Base-by-base conservation (phyloP, 345 rosid species). In the Streptanthus diversifolius region DNA sequence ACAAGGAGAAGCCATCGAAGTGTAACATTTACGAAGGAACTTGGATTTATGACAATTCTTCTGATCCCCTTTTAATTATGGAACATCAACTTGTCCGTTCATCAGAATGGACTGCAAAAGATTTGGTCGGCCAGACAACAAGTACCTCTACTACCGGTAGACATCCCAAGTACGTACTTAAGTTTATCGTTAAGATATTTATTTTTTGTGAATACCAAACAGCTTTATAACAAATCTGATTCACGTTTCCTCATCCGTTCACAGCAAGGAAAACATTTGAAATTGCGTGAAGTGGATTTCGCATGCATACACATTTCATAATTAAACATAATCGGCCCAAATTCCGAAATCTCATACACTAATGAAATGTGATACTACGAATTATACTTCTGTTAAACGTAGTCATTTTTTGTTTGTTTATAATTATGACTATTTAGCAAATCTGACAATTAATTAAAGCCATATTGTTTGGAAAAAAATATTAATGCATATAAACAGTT, bases 21-120 rank as follows among this genome's bases (percentile, higher is more conserved):
- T 85, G 87, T 51, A 73, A 83, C 63, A 48, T 76, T 5, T 85
- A 77, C 43, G 30, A 73, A 45, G 89, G 89, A 48, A 69, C 79
- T 33, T 85, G 89, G 89, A 75, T 81, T 48, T 60, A 66, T 39
- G 83, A 83, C 40, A 37, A 27, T 7, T 14, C 69, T 5, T 67
- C 83, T 2, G 43, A 70, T 54, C 84, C 84, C 32, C 57, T 78
- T 3, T n/a, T n/a, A n/a, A n/a, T n/a, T 83, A 83, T 57, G 47
- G 66, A 76, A 67, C 85, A 17, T 44, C 75, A 4, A 66, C 57
- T 9, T 85, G 89, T 68, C 84, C 86, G 1, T 82, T 81, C 74
- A 43, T 83, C 3, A 58, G 77, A 33, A 62, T 81, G 9, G 87
- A 83, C 54, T 85, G 87, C 32, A 83, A 63, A 59, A 80, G 66